Evolutionary conservation across 1,139 yeast genomes (phyloP), one percentile per base, ranked within the genome.

Genomic region (Suhomyces bribrorum): DNA sequence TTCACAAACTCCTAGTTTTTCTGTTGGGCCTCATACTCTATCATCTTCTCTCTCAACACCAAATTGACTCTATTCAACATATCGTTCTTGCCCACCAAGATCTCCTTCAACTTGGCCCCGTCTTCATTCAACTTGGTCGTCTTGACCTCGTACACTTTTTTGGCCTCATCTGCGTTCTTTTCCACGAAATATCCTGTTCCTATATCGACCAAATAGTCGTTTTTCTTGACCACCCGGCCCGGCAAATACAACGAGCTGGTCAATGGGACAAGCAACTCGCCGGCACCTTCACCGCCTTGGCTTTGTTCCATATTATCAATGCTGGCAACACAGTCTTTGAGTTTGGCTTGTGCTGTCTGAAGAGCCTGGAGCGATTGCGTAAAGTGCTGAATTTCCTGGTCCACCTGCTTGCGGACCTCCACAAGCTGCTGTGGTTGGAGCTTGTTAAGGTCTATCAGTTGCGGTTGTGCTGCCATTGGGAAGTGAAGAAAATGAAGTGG

Each of bases 171-270:
- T 0, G 80, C 77, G 41, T 64, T 64, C 64, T 92, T 94, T 53
- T 88, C 96, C 22, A 89, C 94, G 57, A 78, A 92, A 61, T 92
- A 92, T 2, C 97, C 97, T 0, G 98, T 92, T 24, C 99, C 99
- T 29, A 92, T 83, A 57, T 92, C 99, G 13, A 94, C 96, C 63
- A 92, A 73, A 53, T 84, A 92, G 41, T 75, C 80, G 46, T 83
- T 77, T 32, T 76, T 76, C 45, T 83, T 77, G 34, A 73, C 72
- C 40, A 78, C 73, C 44, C 71, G 76, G 2, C 98, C 99, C 2
- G 96, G 96, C 18, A 92, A 85, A 53, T 94, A 92, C 32, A 92
- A 69, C 0, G 96, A 87, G 30, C 90, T 76, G 1, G 97, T 88
- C 48, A 94, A 71, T 5, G 99, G 98, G 1, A 94, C 88, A 47